phyloP scores from a whole-genome alignment of 108 stramenopile species.

The Parmales sp. region DNA sequence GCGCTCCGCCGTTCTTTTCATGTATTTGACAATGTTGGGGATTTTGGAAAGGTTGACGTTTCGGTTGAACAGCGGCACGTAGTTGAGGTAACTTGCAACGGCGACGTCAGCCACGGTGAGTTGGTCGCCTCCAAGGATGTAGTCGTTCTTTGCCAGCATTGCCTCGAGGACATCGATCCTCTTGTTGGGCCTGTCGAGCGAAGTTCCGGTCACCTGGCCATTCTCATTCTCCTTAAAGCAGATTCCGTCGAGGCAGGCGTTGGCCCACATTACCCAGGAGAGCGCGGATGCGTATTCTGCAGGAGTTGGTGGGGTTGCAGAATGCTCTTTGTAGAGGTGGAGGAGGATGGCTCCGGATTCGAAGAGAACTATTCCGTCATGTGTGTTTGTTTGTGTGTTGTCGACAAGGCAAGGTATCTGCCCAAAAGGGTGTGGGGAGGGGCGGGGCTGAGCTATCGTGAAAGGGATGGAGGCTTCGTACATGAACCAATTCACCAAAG shows the following conservation, averaged over 20 bases:
- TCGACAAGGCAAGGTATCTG: slow-evolving; percentile 69
- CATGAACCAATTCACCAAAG: slow-evolving; percentile 65
- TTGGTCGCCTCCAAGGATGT: slow-evolving; percentile 40
- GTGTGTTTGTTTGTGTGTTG: slow-evolving; percentile 32
- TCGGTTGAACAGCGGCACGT: slow-evolving; percentile 75
- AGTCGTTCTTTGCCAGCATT: slow-evolving; percentile 39
- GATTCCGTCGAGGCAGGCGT: slow-evolving; percentile 72
- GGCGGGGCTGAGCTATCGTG: background rate
- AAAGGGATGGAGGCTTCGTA: background rate
- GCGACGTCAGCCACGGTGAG: slow-evolving; percentile 76
- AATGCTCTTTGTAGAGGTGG: slow-evolving; percentile 50
- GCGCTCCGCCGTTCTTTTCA: slow-evolving; percentile 58
- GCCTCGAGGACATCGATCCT: slow-evolving; percentile 52
- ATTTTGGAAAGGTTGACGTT: slow-evolving; percentile 43
- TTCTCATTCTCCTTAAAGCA: slow-evolving; percentile 73
- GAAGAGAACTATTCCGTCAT: slow-evolving; percentile 52
- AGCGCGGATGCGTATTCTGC: slow-evolving; percentile 31
- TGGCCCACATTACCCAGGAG: slow-evolving; percentile 78
- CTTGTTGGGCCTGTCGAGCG: slow-evolving; percentile 50
- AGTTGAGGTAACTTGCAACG: slow-evolving; percentile 65
- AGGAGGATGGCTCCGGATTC: slow-evolving; percentile 76
- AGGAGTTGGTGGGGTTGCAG: slow-evolving; percentile 17
- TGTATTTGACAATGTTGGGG: slow-evolving; percentile 65
- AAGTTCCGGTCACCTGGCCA: slow-evolving; percentile 71
- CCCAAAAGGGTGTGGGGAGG: slow-evolving; percentile 64